Evolutionary conservation across 768 basidiomycete species (phyloP).

Genomic region (Panaeolus papilionaceus): DNA sequence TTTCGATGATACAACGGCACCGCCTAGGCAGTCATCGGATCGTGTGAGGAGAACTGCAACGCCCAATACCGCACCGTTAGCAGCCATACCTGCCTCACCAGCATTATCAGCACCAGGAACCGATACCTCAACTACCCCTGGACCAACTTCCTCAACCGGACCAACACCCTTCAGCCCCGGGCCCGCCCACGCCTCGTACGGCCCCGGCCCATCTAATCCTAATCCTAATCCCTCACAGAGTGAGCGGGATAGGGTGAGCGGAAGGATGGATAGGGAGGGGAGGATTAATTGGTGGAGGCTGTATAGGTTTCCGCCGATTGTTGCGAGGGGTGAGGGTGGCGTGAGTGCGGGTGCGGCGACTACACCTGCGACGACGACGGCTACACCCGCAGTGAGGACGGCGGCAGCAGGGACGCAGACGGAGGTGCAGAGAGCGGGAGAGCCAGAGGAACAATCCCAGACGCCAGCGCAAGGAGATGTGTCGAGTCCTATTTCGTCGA

Average conservation of each 20-base stretch:
- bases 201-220: background rate
- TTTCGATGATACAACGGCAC: too few species aligned
- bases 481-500: conserved; percentile 4
- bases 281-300: conserved; percentile 84
- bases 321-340: background rate
- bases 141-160: background rate
- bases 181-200: background rate
- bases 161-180: background rate
- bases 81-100: background rate
- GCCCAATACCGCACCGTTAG: background rate
- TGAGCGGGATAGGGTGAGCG: background rate
- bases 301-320: conserved; percentile 80
- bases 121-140: background rate
- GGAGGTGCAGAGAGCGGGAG: background rate
- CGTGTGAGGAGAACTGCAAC: too few species aligned
- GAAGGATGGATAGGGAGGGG: conserved; percentile 41
- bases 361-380: background rate
- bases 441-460: background rate
- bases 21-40: too few species aligned
- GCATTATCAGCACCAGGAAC: conserved; percentile 15
- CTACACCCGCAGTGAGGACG: background rate
- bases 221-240: background rate
- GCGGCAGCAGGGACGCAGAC: background rate
- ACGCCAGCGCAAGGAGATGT: background rate
- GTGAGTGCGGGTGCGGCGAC: background rate